Base-by-base conservation (phyloP, 495 filamentous ascomycete species). In the Amniculicola lignicola region DNA sequence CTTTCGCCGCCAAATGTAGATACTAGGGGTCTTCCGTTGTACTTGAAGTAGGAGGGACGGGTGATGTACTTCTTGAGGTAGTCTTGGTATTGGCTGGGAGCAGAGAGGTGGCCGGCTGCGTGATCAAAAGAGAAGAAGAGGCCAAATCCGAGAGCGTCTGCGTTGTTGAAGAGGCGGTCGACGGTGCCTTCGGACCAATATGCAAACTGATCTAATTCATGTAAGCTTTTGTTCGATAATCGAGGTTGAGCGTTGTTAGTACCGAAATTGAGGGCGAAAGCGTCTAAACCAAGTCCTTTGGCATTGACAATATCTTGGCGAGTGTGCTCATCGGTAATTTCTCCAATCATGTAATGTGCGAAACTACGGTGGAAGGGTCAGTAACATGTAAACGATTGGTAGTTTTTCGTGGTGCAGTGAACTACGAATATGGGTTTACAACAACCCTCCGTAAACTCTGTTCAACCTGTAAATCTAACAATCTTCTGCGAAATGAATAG, bases 291-390 rank as follows among this genome's bases (percentile, higher is more conserved):
- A 1, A 58, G 19, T 9, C 16, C 39, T 28, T 58, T 23, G 15
- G 54, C 54, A 40, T 58, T 47, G 21, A 38, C 28, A 31, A 58
- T 58, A 22, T 58, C 54, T 29, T 58, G 46, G 14, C 45, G 45
- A n/a, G 37, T 41, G 22, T 58, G 54, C 16, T 58, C 54, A 29
- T 58, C 27, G 47, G 22, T 16, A 11, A 58, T 51, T 22, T 51
- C 54, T 18, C 54, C 54, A 39, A 58, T 58, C 54, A 58, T 58
- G 46, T 58, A 58, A 29, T 58, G 54, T n/a, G 54, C 54, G 23
- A 58, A 58, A 9, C 54, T 58, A 27, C n/a, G n/a, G n/a, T n/a
- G n/a, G n/a, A n/a, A n/a, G n/a, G n/a, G n/a, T n/a, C n/a, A n/a
- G n/a, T n/a, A n/a, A n/a, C n/a, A n/a, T n/a, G n/a, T n/a, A n/a